A percentile compares a stretch with the other conserved stretches of the same genome.
These are phyloP conservation scores for Diaporthe citri DNA, from an alignment of 2,329 filamentous ascomycete species.

Conservation along the genomic window DNA sequence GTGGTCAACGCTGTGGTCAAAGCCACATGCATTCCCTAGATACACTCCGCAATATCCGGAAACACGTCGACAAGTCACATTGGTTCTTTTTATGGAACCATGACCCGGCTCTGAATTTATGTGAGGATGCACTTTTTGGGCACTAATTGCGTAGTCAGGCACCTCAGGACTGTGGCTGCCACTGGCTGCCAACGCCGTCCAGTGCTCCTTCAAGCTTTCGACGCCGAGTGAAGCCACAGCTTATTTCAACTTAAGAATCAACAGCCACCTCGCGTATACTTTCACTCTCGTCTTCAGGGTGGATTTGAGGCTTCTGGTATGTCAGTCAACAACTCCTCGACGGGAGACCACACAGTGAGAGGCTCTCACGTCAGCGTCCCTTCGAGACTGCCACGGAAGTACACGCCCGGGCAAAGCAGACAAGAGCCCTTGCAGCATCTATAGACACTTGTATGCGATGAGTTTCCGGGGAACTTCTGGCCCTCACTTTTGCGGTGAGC, in stretches of 20 bases:
- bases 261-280: constrained; percentile 4
- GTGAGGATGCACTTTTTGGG: background rate
- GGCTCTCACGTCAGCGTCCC: background rate
- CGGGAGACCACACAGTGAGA: background rate
- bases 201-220: background rate
- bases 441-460: too few relatives aligned
- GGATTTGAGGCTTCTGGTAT: background rate
- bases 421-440: background rate
- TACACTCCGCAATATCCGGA: constrained; percentile 14
- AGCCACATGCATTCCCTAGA: constrained; percentile 1
- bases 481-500: background rate
- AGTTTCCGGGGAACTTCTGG: background rate
- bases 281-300: background rate
- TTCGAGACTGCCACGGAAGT: background rate
- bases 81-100: background rate
- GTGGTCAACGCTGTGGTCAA: background rate
- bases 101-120: background rate
- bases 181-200: background rate
- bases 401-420: background rate
- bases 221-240: background rate
- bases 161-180: background rate
- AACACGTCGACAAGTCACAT: background rate
- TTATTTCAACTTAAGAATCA: background rate
- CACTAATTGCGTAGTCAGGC: background rate
- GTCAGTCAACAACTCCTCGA: background rate